phyloP scores from a whole-genome alignment of 2,329 filamentous ascomycete genomes.

The Colletotrichum phormii region DNA sequence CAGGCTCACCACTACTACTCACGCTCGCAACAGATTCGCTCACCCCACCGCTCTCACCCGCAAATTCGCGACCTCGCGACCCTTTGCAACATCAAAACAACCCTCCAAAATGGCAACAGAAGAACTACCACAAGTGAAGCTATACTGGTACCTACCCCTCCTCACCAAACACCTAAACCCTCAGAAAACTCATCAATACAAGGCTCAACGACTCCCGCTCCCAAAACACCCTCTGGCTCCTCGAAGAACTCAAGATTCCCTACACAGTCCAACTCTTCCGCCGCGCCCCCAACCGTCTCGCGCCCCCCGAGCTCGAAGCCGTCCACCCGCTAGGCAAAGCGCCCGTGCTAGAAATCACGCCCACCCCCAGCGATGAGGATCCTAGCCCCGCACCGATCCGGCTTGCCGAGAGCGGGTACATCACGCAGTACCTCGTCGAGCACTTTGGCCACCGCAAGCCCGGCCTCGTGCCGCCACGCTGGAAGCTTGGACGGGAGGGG shows the following conservation, averaged over 20 bases:
- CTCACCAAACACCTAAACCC: not conserved
- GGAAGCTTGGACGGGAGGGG: conserved; percentile 67
- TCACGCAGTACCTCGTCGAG: conserved; percentile 86
- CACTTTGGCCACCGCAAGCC: conserved; percentile 59
- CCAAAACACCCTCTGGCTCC: conserved; percentile 86
- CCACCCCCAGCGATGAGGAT: conserved; percentile 46
- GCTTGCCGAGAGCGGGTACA: conserved; percentile 84
- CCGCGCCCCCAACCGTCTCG: conserved; percentile 66
- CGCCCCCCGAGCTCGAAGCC: conserved; percentile 79
- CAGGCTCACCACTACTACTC: not conserved
- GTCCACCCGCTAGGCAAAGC: conserved; percentile 90
- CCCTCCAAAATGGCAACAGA: conserved; percentile 34
- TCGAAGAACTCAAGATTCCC: conserved; percentile 82
- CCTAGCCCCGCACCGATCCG: conserved; percentile 59
- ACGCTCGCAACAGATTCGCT: not conserved
- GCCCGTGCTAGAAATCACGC: conserved; percentile 76
- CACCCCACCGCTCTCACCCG: not conserved
- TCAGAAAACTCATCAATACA: not conserved
- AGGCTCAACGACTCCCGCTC: conserved; percentile 88
- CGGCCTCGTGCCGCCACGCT: conserved; percentile 63
- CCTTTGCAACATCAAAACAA: not conserved
- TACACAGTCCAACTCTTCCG: conserved; percentile 87
- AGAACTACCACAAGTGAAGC: conserved; percentile 65
- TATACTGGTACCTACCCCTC: conserved; percentile 65
- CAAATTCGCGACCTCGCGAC: not conserved